These are phyloP conservation scores for Phytopythium aichiense DNA, from an alignment of 352 stramenopile species.

Conservation along the genomic window DNA sequence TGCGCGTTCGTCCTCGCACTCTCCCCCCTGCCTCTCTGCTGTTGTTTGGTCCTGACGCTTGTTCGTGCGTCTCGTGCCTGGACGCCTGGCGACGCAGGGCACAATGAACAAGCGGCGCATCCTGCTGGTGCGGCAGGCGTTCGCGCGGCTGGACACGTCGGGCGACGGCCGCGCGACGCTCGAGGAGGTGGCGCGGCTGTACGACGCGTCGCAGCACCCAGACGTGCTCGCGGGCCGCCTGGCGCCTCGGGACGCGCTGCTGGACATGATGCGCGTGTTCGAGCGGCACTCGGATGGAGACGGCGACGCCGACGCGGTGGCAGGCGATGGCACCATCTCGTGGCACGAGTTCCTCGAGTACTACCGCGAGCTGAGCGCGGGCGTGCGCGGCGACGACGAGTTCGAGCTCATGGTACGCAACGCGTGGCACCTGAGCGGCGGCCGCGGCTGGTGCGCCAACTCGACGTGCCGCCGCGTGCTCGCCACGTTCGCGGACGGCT, in stretches of 20 bases:
- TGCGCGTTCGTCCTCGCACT: conserved; percentile 49
- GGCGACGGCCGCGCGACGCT: conserved; percentile 57
- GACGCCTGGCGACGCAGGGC: conserved; percentile 22
- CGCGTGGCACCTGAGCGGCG: conserved; percentile 84
- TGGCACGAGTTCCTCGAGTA: conserved; percentile 88
- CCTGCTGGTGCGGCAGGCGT: conserved; percentile 84
- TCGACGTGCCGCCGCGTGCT: conserved; percentile 66
- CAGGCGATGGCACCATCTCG: conserved; percentile 53
- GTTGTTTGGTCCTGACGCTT: neutral
- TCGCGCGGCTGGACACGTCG: conserved; percentile 63
- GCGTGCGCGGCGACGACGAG: conserved; percentile 78
- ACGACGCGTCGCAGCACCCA: conserved; percentile 77
- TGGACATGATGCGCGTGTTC: conserved; percentile 82
- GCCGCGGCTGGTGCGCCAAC: conserved; percentile 70
- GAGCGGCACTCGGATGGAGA: conserved; percentile 21
- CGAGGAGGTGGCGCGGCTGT: conserved; percentile 68
- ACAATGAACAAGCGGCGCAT: conserved; percentile 76
- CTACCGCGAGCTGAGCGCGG: conserved; percentile 87
- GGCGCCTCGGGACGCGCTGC: conserved; percentile 55
- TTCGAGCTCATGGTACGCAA: conserved; percentile 87
- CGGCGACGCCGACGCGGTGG: neutral
- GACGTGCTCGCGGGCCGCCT: conserved; percentile 69
- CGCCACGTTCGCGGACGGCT: conserved; percentile 65
- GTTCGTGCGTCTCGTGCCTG: neutral
- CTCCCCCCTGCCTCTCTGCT: neutral